Evolutionary conservation across 345 rosid species (phyloP), one percentile per base, ranked within the genome.

Genomic region (Boechera retrofracta): DNA sequence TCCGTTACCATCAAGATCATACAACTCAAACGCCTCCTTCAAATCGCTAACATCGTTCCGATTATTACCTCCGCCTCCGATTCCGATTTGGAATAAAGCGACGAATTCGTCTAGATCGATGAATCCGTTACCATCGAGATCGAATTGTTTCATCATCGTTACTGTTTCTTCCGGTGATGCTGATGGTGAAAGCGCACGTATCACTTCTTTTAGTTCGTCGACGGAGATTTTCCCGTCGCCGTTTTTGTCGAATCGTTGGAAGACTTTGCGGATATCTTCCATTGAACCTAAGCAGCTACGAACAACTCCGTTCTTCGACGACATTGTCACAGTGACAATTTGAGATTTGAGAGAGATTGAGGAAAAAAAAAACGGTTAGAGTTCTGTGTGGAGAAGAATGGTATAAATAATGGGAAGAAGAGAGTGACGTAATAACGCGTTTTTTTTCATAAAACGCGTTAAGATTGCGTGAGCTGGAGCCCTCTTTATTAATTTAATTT

Each of bases 181-280:
- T 6, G 62, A 26, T 7, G 93, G 79, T 87, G 16, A 39, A 2
- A 95, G 88, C 7, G 87, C 86, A 2, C 64, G 70, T 42, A 95
- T 83, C 70, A 83, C 85, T 31, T 88, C 89, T 32, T 78, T 80
- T 0, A 95, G 86, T 82, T 95, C 99, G 12, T 82, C 80, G 48
- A 79, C 74, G 5, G 96, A 95, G 89, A 95, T 95, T 86, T 81
- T 89, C 0, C 99, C 99, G 79, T 95, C 99, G 32, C 94, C 89
- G 83, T 92, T 95, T 63, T 85, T 88, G 84, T 95, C 99, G 83
- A 88, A 89, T 52, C 90, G 85, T 48, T 81, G 68, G 72, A 95
- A 95, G 2, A 92, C 87, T n/a, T 59, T 67, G 11, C 75, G 62
- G 6, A 88, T 83, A 33, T 95, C 94, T 3, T 84, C 93, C 60